A percentile compares a stretch with the other conserved stretches of the same genome.
Evolutionary conservation across 805 yeast species (phyloP).

Genomic region (Debaryomyces prosopidis): DNA sequence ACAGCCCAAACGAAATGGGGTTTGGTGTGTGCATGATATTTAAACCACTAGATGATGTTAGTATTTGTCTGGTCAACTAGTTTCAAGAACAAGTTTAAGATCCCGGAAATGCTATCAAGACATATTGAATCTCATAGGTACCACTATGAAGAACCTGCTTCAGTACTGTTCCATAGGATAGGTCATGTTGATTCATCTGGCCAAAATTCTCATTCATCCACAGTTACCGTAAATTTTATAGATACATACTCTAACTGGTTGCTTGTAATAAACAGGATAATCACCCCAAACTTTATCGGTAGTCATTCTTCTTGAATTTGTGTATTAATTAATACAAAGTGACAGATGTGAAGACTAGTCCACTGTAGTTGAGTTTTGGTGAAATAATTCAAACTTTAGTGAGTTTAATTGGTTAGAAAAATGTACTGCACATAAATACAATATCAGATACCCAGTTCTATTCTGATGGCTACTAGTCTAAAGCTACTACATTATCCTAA

Average conservation of each 20-base stretch:
- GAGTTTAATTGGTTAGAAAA: slow-evolving; percentile 10
- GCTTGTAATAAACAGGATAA: slow-evolving; percentile 58
- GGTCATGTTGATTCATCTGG: not conserved
- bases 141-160: too few species aligned
- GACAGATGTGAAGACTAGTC: not conserved
- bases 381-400: slow-evolving; percentile 5
- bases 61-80: not conserved
- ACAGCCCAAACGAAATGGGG: slow-evolving; percentile 73
- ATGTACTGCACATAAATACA: slow-evolving; percentile 1
- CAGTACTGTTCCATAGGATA: too few species aligned
- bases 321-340: not conserved
- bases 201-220: not conserved
- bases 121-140: too few species aligned
- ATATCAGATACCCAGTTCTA: too few species aligned
- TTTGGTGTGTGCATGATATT: slow-evolving; percentile 73
- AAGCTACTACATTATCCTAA: too few species aligned
- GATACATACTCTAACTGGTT: slow-evolving; percentile 61
- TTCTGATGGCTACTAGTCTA: too few species aligned
- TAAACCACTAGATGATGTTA: slow-evolving; percentile 52
- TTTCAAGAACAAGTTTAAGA: too few species aligned
- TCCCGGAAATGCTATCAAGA: too few species aligned
- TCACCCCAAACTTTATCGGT: slow-evolving; percentile 47
- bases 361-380: not conserved
- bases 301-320: slow-evolving; percentile 3
- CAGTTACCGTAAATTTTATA: too few species aligned